phyloP scores from a whole-genome alignment of 306 rosid species.

The Dryas alaskensis region DNA sequence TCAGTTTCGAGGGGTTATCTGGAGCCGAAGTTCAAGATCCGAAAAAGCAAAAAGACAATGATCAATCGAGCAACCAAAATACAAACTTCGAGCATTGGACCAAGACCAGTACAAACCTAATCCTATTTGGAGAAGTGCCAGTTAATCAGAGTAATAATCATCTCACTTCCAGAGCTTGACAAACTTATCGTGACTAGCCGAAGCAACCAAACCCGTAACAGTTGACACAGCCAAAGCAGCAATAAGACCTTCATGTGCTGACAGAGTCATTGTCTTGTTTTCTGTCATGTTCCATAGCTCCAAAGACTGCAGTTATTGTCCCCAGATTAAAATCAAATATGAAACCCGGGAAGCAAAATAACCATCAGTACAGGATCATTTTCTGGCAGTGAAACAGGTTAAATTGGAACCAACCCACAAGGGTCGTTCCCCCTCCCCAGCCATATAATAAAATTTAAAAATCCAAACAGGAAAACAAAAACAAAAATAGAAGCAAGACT shows the following conservation, averaged over 20 bases:
- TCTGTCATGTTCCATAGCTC: conserved; percentile 96
- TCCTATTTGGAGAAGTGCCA: conserved; percentile 18
- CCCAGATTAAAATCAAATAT: background rate
- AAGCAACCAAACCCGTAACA: conserved; percentile 77
- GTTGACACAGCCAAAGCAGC: conserved; percentile 77
- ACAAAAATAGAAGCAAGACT: too few species aligned
- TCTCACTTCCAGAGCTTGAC: conserved; percentile 88
- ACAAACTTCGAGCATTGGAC: conserved; percentile 25
- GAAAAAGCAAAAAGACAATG: conserved; percentile 7
- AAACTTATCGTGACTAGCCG: conserved; percentile 86
- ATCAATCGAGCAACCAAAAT: conserved; percentile 22
- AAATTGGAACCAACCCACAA: background rate
- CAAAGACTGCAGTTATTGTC: conserved; percentile 58
- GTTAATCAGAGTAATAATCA: conserved; percentile 24
- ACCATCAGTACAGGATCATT: background rate
- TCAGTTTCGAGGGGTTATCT: conserved; percentile 27
- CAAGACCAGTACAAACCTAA: conserved; percentile 27
- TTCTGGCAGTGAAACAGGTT: background rate
- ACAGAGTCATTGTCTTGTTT: conserved; percentile 82
- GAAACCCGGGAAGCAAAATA: background rate
- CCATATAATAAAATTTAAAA: too few species aligned
- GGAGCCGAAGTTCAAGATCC: conserved; percentile 3
- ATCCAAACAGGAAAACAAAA: too few species aligned
- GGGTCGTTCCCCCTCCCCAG: too few species aligned
- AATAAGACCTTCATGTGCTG: conserved; percentile 91